phyloP scores from a whole-genome alignment of 1,139 yeast species.

The Taiozyma sp. region DNA sequence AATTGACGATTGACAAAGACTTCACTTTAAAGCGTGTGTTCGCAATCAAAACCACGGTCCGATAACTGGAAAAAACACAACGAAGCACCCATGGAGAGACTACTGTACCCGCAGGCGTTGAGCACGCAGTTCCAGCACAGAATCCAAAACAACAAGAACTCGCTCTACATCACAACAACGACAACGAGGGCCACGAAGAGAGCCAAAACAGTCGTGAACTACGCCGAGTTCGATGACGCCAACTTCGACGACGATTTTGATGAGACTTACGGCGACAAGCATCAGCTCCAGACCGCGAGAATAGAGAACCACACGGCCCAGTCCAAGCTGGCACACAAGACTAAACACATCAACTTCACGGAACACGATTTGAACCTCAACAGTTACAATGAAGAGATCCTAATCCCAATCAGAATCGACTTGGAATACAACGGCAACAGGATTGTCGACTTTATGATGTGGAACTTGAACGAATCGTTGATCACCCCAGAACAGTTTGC shows the following conservation, averaged over 20 bases:
- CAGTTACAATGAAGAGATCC: conserved; percentile 34
- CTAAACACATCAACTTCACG: conserved; percentile 27
- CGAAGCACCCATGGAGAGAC: conserved; percentile 19
- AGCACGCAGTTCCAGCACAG: conserved; percentile 68
- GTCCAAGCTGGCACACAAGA: conserved; percentile 31
- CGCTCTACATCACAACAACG: conserved; percentile 68
- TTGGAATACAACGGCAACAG: conserved; percentile 68
- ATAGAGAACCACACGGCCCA: conserved; percentile 11
- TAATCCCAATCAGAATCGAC: conserved; percentile 78
- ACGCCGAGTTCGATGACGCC: conserved; percentile 82
- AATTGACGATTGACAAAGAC: no score
- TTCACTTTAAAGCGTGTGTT: neutral
- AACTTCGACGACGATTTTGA: conserved; percentile 38
- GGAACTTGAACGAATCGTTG: conserved; percentile 80
- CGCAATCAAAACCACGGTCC: neutral
- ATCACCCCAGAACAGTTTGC: conserved; percentile 87
- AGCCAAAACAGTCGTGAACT: conserved; percentile 67
- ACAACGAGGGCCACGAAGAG: conserved; percentile 78
- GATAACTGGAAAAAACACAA: conserved; percentile 2
- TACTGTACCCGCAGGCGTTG: conserved; percentile 63
- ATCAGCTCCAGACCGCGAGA: neutral
- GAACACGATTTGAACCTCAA: conserved; percentile 31
- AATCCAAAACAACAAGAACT: conserved; percentile 59
- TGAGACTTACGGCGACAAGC: conserved; percentile 16
- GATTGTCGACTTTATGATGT: conserved; percentile 78